Conservation (phyloP, 768 basidiomycete genomes). For the Tylopilus balloui region DNA sequence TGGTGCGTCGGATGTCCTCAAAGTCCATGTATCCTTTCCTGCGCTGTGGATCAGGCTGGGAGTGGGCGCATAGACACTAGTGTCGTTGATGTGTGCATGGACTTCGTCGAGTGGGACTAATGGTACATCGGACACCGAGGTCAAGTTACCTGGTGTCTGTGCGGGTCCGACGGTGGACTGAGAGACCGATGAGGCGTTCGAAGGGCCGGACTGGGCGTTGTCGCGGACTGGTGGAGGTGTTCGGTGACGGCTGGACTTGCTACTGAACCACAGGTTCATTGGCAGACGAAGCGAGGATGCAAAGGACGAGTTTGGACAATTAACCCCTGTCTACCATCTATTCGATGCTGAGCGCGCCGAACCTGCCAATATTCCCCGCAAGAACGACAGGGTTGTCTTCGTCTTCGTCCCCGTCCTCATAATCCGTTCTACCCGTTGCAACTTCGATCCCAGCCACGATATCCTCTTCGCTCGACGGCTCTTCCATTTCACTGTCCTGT, state of each 20-base stretch:
- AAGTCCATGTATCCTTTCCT: conserved; percentile 8
- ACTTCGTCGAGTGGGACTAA: conserved; percentile 22
- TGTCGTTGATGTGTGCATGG: conserved; percentile 25
- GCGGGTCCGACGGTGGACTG: conserved; percentile 16
- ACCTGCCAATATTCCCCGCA: conserved; percentile 20
- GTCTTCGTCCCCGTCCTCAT: conserved; percentile 15
- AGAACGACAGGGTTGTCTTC: neutral
- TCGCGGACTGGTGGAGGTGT: neutral
- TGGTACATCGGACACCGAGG: conserved; percentile 19
- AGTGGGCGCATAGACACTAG: conserved; percentile 19
- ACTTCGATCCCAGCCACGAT: neutral
- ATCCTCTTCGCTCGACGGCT: conserved; percentile 8
- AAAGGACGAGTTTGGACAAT: conserved; percentile 8
- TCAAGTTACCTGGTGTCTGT: conserved; percentile 8
- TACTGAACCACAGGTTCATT: conserved; percentile 31
- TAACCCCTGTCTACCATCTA: conserved; percentile 16
- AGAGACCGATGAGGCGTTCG: conserved; percentile 16
- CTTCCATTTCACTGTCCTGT: conserved; percentile 18
- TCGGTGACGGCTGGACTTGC: conserved; percentile 25
- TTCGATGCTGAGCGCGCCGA: conserved; percentile 30
- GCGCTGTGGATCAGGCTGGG: conserved; percentile 15
- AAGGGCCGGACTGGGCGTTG: conserved; percentile 3
- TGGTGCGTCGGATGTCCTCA: conserved; percentile 8
- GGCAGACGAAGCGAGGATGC: conserved; percentile 19
- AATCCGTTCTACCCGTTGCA: conserved; percentile 17